Base-by-base conservation (phyloP, 2,329 filamentous ascomycete species). In the Hypoxylon sp. region DNA sequence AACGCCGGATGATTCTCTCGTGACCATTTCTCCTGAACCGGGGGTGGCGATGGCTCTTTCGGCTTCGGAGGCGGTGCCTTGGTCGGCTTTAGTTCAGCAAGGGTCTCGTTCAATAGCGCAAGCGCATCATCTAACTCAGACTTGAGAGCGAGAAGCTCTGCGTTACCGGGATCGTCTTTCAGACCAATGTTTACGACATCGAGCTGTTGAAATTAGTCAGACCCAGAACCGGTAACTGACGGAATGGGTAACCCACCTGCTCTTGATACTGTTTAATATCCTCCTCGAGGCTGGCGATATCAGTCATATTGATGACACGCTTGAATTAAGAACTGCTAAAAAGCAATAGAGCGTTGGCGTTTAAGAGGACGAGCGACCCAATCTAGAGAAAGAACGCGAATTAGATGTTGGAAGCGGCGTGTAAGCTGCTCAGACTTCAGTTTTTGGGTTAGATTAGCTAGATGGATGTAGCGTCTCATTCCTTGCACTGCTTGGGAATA, bases 61-160 rank as follows among this genome's bases (percentile, higher is more conserved):
- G 79, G 72, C 68, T 79, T 78, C 73, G 79, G 76, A 65, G 83
- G 81, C 49, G 82, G 75, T 71, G 84, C 78, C 74, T 87, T 84
- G 69, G 86, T 79, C 70, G 89, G 88, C 81, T 92, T 90, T 79
- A 96, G 86, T 80, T 96, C 92, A 82, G 91, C 90, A 80, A 98
- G 91, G 75, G 90, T 89, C 77, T 91, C 89, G 83, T 94, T 89
- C 80, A 93, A 89, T 74, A 94, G 87, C 79, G 87, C 86, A 80
- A 98, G 91, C 81, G 93, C 89, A 82, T 91, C 87, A 84, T 93
- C 87, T 82, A 97, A 89, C 85, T 97, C 93, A 79, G 87, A 84
- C 81, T 91, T 90, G 78, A 97, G 88, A 77, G 86, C 88, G 76
- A 90, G 86, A 76, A 97, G 89, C 80, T 95, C 93, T 75, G 84